Base-by-base conservation (phyloP, 2,329 filamentous ascomycete genomes). In the Hypoxylon sp. region DNA sequence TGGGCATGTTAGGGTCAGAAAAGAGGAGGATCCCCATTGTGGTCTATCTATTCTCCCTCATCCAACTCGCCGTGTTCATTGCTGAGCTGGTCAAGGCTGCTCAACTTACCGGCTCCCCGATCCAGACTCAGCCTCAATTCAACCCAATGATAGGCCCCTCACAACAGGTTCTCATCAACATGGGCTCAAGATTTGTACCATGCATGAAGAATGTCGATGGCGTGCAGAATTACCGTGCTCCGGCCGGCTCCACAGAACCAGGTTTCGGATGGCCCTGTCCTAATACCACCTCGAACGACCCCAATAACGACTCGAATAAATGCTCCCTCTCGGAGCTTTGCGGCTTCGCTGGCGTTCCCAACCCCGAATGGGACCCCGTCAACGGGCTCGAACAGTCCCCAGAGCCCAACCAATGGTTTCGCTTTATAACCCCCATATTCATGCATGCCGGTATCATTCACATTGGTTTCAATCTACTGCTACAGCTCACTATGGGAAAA, bases 61-160 rank as follows among this genome's bases (percentile, higher is more conserved):
- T 91, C 11, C 94, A 98, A 79, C 81, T 96, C 19, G 88, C 85
- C 14, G 93, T 98, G 28, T 99, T 99, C 76, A 92, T 98, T 70
- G 93, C 86, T 57, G 93, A 98, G 81, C 83, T 99, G 68, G 90
- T 92, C 51, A 93, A 91, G 76, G 97, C 94, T 80, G 91, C 86
- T 57, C 85, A 91, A 72, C 82, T 94, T 30, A 98, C 95, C 0
- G 92, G 92, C 59, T 91, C 91, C 23, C 87, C 91, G 19, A 93
- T 93, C 76, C 87, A 90, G 82, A 94, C 90, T 57, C 88, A 95
- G 61, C 96, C 96, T 1, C 86, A 86, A 14, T 97, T 99, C 83
- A 99, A 98, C 81, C 92, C 93, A 64, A 97, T 99, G 93, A 97
- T 99, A 76, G 96, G 96, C 0, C 96, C 96, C 0, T 97, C 94